Evolutionary conservation across 1,284 basidiomycete species (phyloP), one percentile per base, ranked within the genome.

Genomic region (Volvariella surrecta): DNA sequence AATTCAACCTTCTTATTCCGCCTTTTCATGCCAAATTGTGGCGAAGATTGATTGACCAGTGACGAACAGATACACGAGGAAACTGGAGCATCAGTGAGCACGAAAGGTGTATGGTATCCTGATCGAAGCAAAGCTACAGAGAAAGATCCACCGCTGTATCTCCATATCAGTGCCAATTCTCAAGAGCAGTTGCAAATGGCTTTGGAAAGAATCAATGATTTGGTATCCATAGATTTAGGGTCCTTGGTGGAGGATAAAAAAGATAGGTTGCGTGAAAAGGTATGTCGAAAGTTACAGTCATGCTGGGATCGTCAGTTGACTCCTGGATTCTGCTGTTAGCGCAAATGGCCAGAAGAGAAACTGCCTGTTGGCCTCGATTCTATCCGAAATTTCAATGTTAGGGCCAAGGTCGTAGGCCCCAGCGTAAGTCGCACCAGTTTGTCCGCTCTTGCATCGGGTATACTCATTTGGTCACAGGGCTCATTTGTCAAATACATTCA

Each of bases 401-500:
- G 96, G 45, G 93, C 94, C 10, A 99, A 99, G 66, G 89, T 97
- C 19, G 95, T 99, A 32, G 95, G 95, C 3, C 96, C 95, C 7
- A 81, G 79, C 48, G 89, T 90, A 61, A 50, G 77, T 71, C n/a
- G 4, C 40, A 39, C 21, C 20, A 8, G 8, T 15, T 17, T 10
- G 37, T 16, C 34, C n/a, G n/a, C 8, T 35, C 19, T n/a, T 9
- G 16, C n/a, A 44, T 39, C 17, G 17, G 10, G 2, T 19, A 31
- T 47, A 44, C 42, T 44, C 32, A 34, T 20, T 22, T 31, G 18
- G n/a, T 4, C 38, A 31, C 45, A 90, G 88, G 93, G 92, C 53
- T 84, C 93, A 59, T 99, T 98, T 59, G 95, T 99, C 52, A 99
- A 99, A 68, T 94, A 93, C 59, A 99, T 99, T 51, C 95, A 99